Base-by-base conservation (phyloP, 805 yeast species). In the Dipodascopsis uninucleata region DNA sequence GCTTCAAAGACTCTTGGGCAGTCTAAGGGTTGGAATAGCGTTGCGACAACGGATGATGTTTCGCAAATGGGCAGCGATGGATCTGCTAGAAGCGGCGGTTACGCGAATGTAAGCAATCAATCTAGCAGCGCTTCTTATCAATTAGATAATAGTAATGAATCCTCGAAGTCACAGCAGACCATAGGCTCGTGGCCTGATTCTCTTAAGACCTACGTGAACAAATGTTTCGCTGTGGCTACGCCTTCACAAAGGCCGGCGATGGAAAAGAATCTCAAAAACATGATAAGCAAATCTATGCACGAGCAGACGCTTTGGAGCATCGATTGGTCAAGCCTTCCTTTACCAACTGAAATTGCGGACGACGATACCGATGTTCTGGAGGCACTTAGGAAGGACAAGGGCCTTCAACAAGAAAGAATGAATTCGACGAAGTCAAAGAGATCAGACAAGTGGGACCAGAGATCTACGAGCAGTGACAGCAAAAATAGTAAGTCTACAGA, bases 291-390 rank as follows among this genome's bases (percentile, higher is more conserved):
- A 41, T 84, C 85, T 0, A 69, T 72, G 14, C 62, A 63, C 2
- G 63, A 68, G 36, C 64, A 65, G 18, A 69, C 68, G 31, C 54
- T 81, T 3, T 69, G 72, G 64, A 51, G 61, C 0, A 78, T 75
- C 50, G 72, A 78, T 47, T 82, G 88, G 88, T 58, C 56, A 3
- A 51, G 37, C 8, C 79, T 77, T 58, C 61, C 62, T 24, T 51
- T 81, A 4, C 86, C 86, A 1, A 52, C 72, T 36, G 55, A 69
- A 67, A 31, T 22, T 14, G 26, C 14, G 22, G 47, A 41, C 3
- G 39, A 37, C 23, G 46, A 28, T 34, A 35, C 32, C 17, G 47
- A 51, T 29, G 17, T 39, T 45, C 20, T 40, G 36, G 48, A 37
- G 40, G 20, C 28, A 17, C 22, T 43, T 20, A 14, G 43, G 28